Evolutionary conservation across 2,329 filamentous ascomycete genomes (phyloP).

Genomic region (Bipolaris zeicola): DNA sequence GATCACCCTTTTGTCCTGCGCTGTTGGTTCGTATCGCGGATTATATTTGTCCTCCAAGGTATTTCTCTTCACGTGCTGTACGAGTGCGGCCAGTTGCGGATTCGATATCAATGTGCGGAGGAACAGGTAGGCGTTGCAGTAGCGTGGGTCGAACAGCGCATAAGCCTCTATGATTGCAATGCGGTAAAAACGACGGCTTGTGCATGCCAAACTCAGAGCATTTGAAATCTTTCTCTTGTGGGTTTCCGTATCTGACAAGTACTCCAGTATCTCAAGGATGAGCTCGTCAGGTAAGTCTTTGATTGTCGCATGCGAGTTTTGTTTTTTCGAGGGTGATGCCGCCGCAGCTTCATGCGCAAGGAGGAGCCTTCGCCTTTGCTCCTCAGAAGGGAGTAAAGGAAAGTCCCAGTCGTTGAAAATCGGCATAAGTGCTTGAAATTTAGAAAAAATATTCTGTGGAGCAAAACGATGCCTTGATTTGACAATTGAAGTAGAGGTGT

Average conservation of each 20-base stretch:
- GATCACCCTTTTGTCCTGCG: constrained; percentile 34
- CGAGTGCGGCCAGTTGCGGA: constrained; percentile 20
- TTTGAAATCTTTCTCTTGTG: constrained; percentile 19
- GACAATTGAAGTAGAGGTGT: background rate
- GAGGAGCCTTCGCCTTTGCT: background rate
- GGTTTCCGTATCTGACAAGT: constrained; percentile 27
- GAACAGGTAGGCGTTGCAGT: constrained; percentile 36
- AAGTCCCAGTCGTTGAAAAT: constrained; percentile 26
- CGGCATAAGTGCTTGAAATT: constrained; percentile 11
- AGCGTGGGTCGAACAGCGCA: constrained; percentile 26
- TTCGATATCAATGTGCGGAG: constrained; percentile 34
- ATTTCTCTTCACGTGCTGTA: constrained; percentile 15
- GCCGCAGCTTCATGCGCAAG: background rate
- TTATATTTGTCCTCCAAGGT: no score
- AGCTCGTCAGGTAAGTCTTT: constrained; percentile 38
- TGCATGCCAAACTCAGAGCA: constrained; percentile 30
- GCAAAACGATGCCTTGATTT: background rate
- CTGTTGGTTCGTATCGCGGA: constrained; percentile 19
- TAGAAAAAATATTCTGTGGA: background rate
- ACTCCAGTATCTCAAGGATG: constrained; percentile 30
- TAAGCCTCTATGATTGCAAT: constrained; percentile 31
- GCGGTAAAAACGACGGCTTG: constrained; percentile 30
- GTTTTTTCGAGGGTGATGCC: background rate
- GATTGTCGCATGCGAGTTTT: constrained; percentile 12
- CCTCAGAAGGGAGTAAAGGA: constrained; percentile 27